Conservation (phyloP, 192 early-diverging fungal genomes). For the Diversispora epigaea region DNA sequence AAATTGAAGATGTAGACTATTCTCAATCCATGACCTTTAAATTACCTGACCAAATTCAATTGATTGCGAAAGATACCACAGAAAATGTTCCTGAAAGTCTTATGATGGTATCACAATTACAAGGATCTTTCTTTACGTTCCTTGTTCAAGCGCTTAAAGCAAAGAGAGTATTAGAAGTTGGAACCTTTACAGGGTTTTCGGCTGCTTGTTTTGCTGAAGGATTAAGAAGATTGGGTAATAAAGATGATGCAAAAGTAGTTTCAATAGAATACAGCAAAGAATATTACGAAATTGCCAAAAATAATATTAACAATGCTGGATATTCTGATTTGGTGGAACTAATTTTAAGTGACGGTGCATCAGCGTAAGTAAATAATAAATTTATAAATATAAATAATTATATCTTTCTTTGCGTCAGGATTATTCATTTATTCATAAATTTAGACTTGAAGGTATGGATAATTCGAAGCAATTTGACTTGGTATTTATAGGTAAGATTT, state of each 20-base stretch:
- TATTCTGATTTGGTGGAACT: constrained; percentile 47
- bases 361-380: constrained; percentile 37
- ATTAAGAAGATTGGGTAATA: constrained; percentile 32
- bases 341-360: constrained; percentile 40
- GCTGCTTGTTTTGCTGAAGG: constrained; percentile 70
- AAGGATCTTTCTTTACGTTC: constrained; percentile 53
- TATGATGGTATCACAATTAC: constrained; percentile 44
- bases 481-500: constrained; percentile 52
- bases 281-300: constrained; percentile 48
- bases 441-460: constrained; percentile 27
- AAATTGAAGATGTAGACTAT: too few relatives aligned
- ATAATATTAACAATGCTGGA: constrained; percentile 39
- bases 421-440: background rate
- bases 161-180: constrained; percentile 62
- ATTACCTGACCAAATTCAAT: too few relatives aligned
- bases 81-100: too few relatives aligned
- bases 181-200: constrained; percentile 65
- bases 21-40: too few relatives aligned
- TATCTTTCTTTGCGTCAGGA: background rate
- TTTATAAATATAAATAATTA: background rate
- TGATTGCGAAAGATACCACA: too few relatives aligned
- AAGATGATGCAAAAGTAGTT: constrained; percentile 35
- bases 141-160: constrained; percentile 53
- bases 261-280: constrained; percentile 57
- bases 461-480: constrained; percentile 56